Evolutionary conservation across 441 rosid species (phyloP).

Genomic region (Pelargonium fulgidum): DNA sequence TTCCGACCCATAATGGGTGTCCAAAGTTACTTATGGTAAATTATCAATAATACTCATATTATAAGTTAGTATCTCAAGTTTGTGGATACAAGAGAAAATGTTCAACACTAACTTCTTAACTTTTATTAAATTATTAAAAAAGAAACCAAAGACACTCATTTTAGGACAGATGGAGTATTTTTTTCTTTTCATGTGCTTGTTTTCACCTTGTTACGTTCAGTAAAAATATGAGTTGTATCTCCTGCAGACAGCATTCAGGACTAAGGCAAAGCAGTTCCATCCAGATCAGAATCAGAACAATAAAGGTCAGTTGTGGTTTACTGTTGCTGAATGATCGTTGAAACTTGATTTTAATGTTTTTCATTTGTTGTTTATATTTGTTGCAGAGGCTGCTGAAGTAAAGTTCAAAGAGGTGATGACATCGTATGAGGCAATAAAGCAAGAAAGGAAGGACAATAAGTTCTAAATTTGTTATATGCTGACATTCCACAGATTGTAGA

Average conservation of each 20-base stretch:
- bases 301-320: conserved; percentile 44
- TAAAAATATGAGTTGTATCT: conserved; percentile 9
- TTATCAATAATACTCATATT: too few species aligned
- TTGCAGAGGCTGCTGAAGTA: conserved; percentile 74
- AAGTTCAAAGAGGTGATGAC: conserved; percentile 88
- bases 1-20: not conserved
- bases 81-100: too few species aligned
- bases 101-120: too few species aligned
- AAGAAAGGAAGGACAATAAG: conserved; percentile 49
- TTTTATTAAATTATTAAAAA: too few species aligned
- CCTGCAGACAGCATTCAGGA: conserved; percentile 77
- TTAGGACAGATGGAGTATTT: too few species aligned
- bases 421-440: conserved; percentile 85
- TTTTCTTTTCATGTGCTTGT: not conserved
- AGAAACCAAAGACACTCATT: too few species aligned
- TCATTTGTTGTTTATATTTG: not conserved
- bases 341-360: not conserved
- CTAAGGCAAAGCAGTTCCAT: conserved; percentile 79
- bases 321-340: not conserved
- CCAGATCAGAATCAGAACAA: conserved; percentile 90
- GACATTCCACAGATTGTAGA: not conserved
- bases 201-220: not conserved
- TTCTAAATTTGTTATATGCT: conserved; percentile 16
- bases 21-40: too few species aligned
- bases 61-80: too few species aligned